Evolutionary conservation across 2,329 filamentous ascomycete species (phyloP), one percentile per base, ranked within the genome.

Genomic region (Daldinia eschscholtzii): DNA sequence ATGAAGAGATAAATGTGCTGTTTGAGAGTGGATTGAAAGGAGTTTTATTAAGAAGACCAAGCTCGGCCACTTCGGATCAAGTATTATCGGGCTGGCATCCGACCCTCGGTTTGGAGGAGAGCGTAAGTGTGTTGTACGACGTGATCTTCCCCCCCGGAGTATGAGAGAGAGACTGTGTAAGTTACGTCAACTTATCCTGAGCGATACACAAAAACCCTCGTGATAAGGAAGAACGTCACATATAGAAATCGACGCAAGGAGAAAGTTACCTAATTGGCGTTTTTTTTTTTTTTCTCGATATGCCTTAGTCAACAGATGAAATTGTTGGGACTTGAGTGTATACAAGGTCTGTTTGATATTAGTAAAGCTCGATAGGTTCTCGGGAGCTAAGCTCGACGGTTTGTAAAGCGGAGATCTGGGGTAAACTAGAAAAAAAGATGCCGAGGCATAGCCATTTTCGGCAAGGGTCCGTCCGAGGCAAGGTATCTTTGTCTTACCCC

Each of bases 371-470:
- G 13, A 50, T 7, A 12, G 15, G 26, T 52, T 33, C 53, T 37
- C 61, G 64, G 67, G 59, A 67, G 56, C 57, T 64, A 64, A 61
- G 44, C 18, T 48, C 20, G 10, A 55, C 44, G 57, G 39, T 13
- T 39, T 39, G 26, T 4, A 28, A 64, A 55, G 70, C 68, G 71
- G 33, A 41, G 41, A 55, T 65, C 61, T 67, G 70, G 68, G 65
- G 71, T 74, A 67, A 37, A 30, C 67, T 37, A 23, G 10, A 6
- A 20, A 70, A 70, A 72, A 70, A 68, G 50, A 72, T 73, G 67
- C 76, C 76, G 72, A 77, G 75, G 76, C 71, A 76, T 57, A 33
- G 57, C 68, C 59, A 56, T 59, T 65, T 67, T 60, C 23, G 61
- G 68, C 7, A 56, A 33, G 30, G 39, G 39, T 39, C 33, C 33